A percentile compares a stretch with the other conserved stretches of the same genome.
phyloP scores from a whole-genome alignment of 2,329 filamentous ascomycete species.

The Hortaea werneckii region DNA sequence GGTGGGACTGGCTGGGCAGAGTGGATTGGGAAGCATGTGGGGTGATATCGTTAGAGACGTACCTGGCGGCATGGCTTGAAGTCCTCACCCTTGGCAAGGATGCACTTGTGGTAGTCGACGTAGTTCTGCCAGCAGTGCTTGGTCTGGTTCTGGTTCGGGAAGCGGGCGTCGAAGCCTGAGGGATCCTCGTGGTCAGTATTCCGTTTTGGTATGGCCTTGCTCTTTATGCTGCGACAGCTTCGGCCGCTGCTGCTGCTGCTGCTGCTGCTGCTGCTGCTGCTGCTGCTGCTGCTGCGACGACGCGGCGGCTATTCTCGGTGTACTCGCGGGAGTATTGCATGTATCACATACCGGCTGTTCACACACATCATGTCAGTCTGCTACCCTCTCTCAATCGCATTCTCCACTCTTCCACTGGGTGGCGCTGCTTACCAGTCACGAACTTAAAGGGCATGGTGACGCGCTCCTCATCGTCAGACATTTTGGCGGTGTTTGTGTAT shows the following conservation, averaged over 20 bases:
- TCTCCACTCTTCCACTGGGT: conserved; percentile 10
- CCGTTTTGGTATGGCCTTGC: not conserved
- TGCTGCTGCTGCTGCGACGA: no score
- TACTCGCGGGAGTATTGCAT: no score
- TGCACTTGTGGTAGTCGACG: conserved; percentile 99
- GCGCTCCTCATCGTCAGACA: conserved; percentile 81
- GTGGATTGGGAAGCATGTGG: not conserved
- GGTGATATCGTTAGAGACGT: conserved; percentile 23
- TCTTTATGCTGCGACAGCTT: not conserved
- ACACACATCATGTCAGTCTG: not conserved
- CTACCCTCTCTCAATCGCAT: not conserved
- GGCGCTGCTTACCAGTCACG: conserved; percentile 71
- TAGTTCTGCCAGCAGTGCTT: conserved; percentile 99
- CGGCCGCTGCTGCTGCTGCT: not conserved
- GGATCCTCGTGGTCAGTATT: not conserved
- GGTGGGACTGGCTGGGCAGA: not conserved
- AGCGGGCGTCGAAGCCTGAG: conserved; percentile 93
- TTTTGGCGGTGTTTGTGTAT: conserved; percentile 47
- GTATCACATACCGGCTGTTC: no score
- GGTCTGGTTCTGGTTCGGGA: conserved; percentile 95
- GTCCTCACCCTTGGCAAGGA: conserved; percentile 95
- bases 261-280: no score
- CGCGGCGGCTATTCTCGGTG: no score
- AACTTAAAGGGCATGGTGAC: conserved; percentile 99
- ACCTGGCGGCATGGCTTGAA: conserved; percentile 96